Base-by-base conservation (phyloP, 2,329 filamentous ascomycete genomes). In the Aspergillus hortae region DNA sequence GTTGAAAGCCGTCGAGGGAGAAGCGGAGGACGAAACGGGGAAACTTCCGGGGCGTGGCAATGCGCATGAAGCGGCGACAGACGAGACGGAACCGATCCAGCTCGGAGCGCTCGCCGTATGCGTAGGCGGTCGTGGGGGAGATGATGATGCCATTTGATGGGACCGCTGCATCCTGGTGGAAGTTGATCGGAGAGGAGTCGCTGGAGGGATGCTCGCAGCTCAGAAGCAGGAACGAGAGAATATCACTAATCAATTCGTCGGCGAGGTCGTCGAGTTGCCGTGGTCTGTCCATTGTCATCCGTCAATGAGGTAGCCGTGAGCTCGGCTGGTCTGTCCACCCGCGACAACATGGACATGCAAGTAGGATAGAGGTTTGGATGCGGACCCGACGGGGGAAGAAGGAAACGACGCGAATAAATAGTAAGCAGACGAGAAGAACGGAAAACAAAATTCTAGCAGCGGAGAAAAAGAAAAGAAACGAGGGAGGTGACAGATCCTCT, bases 21-120 rank as follows among this genome's bases (percentile, higher is more conserved):
- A 70, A 73, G 17, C 68, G 64, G n/a, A 72, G 55, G 27, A 62
- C 65, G 42, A 74, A 71, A 33, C 66, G 63, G 30, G 62, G 56
- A 48, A 74, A 74, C 52, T 68, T 72, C 49, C 64, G 67, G 11
- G 72, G 71, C 3, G 70, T 72, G 23, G 67, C 67, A 41, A 74
- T 69, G 30, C 67, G 69, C 63, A 67, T 67, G 59, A 74, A 74
- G 30, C 71, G 61, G 53, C 61, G 67, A 59, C 70, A 74, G 30
- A 73, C 68, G 23, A 74, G 68, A 53, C 72, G 61, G 57, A 73
- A 74, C 19, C 65, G 64, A 54, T 72, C 70, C 45, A 74, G 56
- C 48, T 74, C 71, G 15, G 66, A 65, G 17, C 49, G 48, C 53
- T 72, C 69, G 14, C 66, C 67, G 33, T 59, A 57, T 14, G 48